These are phyloP conservation scores for Diaporthe longicolla DNA, from an alignment of 2,329 filamentous ascomycete species.

Conservation along the genomic window DNA sequence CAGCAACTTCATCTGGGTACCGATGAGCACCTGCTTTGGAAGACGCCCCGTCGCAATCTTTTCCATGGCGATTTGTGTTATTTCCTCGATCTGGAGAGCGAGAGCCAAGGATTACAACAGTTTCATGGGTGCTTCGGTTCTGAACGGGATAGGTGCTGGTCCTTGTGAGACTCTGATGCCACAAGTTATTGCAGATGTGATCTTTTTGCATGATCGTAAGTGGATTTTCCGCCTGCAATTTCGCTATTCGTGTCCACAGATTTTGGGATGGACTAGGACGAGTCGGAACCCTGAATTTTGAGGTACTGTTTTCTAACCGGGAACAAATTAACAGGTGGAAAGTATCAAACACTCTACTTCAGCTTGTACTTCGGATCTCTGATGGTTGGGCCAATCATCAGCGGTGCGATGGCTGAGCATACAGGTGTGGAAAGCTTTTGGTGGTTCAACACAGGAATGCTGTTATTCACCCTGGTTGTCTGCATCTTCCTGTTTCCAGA, in stretches of 20 bases:
- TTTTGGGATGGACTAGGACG: too few species aligned
- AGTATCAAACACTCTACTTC: constrained; percentile 68
- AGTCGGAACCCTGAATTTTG: too few species aligned
- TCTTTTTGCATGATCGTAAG: constrained; percentile 73
- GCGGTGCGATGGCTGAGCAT: constrained; percentile 72
- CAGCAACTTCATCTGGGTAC: constrained; percentile 69
- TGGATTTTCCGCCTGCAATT: not conserved
- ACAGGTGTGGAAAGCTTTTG: constrained; percentile 74
- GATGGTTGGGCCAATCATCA: constrained; percentile 59
- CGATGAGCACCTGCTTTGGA: constrained; percentile 61
- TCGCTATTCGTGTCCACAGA: not conserved
- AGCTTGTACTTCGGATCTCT: constrained; percentile 73
- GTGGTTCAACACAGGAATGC: constrained; percentile 74
- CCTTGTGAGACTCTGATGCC: constrained; percentile 75
- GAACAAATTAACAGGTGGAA: constrained; percentile 55
- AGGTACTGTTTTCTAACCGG: not conserved
- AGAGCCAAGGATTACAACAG: constrained; percentile 69
- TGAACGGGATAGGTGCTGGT: constrained; percentile 74
- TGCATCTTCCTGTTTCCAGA: constrained; percentile 74
- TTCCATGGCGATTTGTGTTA: constrained; percentile 58
- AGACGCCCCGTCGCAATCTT: constrained; percentile 63
- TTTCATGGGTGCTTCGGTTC: constrained; percentile 74
- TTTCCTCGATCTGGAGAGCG: constrained; percentile 66
- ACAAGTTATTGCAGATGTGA: constrained; percentile 74
- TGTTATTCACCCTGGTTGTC: constrained; percentile 64